Percentiles rank a stretch among this genome's conserved stretches.
phyloP scores from a whole-genome alignment of 1,139 yeast species.

The Hemisphaericaspora xylanilytica region DNA sequence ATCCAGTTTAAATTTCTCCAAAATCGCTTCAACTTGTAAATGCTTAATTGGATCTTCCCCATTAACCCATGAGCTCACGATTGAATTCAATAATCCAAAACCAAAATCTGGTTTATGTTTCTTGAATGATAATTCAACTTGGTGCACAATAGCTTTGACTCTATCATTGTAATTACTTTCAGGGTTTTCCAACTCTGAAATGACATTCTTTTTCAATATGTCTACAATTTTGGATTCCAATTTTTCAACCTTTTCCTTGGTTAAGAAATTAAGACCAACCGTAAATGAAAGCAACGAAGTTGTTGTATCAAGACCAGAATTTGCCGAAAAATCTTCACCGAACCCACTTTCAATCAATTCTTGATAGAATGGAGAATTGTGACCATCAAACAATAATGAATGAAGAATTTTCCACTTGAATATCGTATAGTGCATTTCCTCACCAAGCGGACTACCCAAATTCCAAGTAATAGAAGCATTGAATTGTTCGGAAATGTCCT shows the following conservation, averaged over 20 bases:
- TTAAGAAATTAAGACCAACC: constrained; percentile 79
- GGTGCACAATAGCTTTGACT: constrained; percentile 83
- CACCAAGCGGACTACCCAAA: constrained; percentile 70
- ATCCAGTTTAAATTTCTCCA: constrained; percentile 60
- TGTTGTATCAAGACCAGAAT: constrained; percentile 83
- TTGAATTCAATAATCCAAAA: constrained; percentile 65
- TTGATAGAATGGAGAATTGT: constrained; percentile 85
- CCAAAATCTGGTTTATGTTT: constrained; percentile 93
- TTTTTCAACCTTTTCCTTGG: constrained; percentile 45
- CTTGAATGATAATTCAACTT: constrained; percentile 77
- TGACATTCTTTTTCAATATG: constrained; percentile 34
- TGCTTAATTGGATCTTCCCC: constrained; percentile 66
- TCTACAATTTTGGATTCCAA: constrained; percentile 46
- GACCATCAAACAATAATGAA: constrained; percentile 82
- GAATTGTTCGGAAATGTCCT: constrained; percentile 66
- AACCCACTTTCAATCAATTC: constrained; percentile 77
- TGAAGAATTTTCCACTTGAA: constrained; percentile 74
- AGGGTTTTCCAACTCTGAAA: constrained; percentile 39
- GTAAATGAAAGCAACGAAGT: constrained; percentile 79
- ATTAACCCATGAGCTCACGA: constrained; percentile 84
- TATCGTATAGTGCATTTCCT: constrained; percentile 50
- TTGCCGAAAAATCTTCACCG: constrained; percentile 85
- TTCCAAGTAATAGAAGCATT: constrained; percentile 88
- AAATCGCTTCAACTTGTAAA: constrained; percentile 62
- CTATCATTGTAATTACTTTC: constrained; percentile 54